Evolutionary conservation across 2,329 filamentous ascomycete genomes (phyloP), one percentile per base, ranked within the genome.

Genomic region (Phialocephala subalpina): DNA sequence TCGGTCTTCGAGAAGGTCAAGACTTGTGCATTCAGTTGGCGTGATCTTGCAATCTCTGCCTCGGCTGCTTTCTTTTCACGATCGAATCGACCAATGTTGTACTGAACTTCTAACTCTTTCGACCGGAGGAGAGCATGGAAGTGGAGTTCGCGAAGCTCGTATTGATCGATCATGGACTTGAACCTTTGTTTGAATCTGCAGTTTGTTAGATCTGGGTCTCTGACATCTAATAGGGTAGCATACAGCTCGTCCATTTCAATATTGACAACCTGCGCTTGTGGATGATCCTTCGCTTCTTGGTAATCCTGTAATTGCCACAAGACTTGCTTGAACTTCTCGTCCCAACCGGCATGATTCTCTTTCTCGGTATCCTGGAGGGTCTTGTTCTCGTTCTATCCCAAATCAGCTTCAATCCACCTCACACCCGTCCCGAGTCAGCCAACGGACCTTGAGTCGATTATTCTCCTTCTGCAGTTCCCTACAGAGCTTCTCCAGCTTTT

Each of bases 1-100:
- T 99, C 96, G 11, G 95, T 98, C 80, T 97, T 96, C 40, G 94
- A 96, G 78, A 98, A 97, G 1, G 94, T 97, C 72, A 94, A 93
- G 27, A 98, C 94, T 80, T 99, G 96, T 40, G 89, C 86, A 73
- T 96, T 97, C 60, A 99, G 85, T 70, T 95, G 92, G 69, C 94
- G 90, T 65, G 93, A 92, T 73, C 94, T 92, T 63, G 85, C 86
- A 25, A 90, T 83, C 80, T 99, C 96, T 58, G 86, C 85, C 73
- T 98, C 95, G 67, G 95, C 92, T 55, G 88, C 87, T 78, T 97
- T 97, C 79, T 93, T 93, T 77, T 98, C 92, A 72, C 93, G 90
- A 77, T 99, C 96, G 74, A 92, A 92, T 66, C 93, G 91, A 25
- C 93, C 92, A 79, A 94, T 89, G 70, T 97, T 92, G 77, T 92